These are phyloP conservation scores for Lepidopterella palustris DNA, from an alignment of 495 filamentous ascomycete species.

Conservation along the genomic window DNA sequence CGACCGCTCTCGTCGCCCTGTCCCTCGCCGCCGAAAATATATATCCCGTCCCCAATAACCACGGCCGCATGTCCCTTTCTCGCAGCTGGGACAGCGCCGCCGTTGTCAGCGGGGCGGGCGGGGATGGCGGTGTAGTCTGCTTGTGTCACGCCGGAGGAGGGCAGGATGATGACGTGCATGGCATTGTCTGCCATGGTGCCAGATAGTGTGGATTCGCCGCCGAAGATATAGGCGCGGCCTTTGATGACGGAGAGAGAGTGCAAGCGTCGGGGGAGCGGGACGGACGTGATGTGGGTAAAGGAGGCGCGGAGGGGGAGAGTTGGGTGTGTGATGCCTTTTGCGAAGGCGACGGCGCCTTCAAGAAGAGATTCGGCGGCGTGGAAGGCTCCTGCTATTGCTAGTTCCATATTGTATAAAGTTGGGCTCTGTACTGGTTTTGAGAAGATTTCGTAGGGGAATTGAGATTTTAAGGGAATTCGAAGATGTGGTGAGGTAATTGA, in stretches of 20 bases:
- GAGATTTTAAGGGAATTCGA: neutral
- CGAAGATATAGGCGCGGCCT: slow-evolving; percentile 64
- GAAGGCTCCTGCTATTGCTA: slow-evolving; percentile 33
- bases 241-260: slow-evolving; percentile 63
- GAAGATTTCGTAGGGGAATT: neutral
- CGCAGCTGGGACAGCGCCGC: slow-evolving; percentile 43
- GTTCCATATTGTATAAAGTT: slow-evolving; percentile 31
- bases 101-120: slow-evolving; percentile 28
- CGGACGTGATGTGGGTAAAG: slow-evolving; percentile 51
- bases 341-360: slow-evolving; percentile 34
- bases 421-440: neutral
- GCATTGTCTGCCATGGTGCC: slow-evolving; percentile 57
- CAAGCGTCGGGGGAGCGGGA: slow-evolving; percentile 57
- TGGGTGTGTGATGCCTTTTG: slow-evolving; percentile 38
- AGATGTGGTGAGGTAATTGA: neutral
- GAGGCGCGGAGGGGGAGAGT: slow-evolving; percentile 48
- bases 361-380: slow-evolving; percentile 35
- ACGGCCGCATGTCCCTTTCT: slow-evolving; percentile 54
- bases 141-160: slow-evolving; percentile 40
- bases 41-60: slow-evolving; percentile 53
- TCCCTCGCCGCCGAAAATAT: slow-evolving; percentile 55
- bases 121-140: slow-evolving; percentile 53
- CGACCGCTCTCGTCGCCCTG: slow-evolving; percentile 53
- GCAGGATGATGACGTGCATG: slow-evolving; percentile 60
- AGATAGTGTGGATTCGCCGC: slow-evolving; percentile 49